These are phyloP conservation scores for Fraxinus albicans DNA, from an alignment of 305 asterid species.

Conservation along the genomic window DNA sequence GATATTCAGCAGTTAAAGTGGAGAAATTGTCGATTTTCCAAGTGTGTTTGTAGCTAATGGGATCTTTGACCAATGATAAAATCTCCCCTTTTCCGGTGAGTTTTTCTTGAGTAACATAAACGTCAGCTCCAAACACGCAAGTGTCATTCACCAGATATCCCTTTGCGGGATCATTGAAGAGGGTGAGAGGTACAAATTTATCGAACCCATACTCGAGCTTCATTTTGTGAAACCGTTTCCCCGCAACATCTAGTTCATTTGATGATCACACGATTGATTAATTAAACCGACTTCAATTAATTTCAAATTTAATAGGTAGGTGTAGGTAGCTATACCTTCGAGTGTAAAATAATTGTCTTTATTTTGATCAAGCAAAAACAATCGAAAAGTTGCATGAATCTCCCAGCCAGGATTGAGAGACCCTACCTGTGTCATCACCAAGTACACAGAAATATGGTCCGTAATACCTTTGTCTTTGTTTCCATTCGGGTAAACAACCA, in stretches of 20 bases:
- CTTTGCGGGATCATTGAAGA: constrained; percentile 41
- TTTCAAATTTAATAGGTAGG: not conserved
- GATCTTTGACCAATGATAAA: constrained; percentile 54
- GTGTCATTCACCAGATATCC: constrained; percentile 55
- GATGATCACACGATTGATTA: not conserved
- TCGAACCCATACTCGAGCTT: constrained; percentile 64
- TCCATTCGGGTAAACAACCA: constrained; percentile 53
- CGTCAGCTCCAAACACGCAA: constrained; percentile 61
- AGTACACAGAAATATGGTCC: constrained; percentile 50
- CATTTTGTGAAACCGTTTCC: constrained; percentile 53
- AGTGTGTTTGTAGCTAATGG: constrained; percentile 39
- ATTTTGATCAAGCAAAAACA: constrained; percentile 54
- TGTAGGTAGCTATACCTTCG: constrained; percentile 34
- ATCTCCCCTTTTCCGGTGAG: constrained; percentile 47
- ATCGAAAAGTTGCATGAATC: constrained; percentile 40
- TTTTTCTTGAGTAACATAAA: constrained; percentile 43
- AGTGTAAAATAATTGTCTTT: constrained; percentile 43
- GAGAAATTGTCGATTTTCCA: constrained; percentile 43
- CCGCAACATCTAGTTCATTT: constrained; percentile 31
- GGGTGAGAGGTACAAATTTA: constrained; percentile 40
- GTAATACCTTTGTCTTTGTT: constrained; percentile 49
- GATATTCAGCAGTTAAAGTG: constrained; percentile 35
- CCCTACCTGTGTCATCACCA: constrained; percentile 30
- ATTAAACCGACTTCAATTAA: not conserved
- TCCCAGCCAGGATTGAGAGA: constrained; percentile 50